Base-by-base conservation (phyloP, 2,329 filamentous ascomycete genomes). In the Biscogniauxia mediterranea region DNA sequence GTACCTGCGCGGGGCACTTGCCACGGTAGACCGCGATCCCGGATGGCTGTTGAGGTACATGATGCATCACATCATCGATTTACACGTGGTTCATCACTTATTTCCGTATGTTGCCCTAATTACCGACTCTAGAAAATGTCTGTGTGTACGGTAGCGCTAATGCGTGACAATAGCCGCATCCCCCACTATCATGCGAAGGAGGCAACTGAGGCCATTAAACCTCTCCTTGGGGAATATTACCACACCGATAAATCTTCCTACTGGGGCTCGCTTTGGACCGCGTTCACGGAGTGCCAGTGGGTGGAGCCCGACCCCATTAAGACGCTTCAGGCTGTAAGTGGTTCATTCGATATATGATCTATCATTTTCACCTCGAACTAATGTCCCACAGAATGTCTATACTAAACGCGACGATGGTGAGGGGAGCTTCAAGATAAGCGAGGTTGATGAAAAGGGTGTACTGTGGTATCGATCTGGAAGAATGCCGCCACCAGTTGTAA, bases 51-150 rank as follows among this genome's bases (percentile, higher is more conserved):
- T 85, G 57, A 81, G 80, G 55, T 82, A 88, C 73, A 76, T 88
- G 66, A 85, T 89, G 77, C 86, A 89, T 74, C 83, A 84, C 56
- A 88, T 88, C 71, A 85, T 88, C 52, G 85, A 86, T 65, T 83
- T 82, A 56, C 86, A 89, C 69, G 86, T 89, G 19, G 79, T 87
- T 23, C 86, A 88, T 73, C 86, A 89, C 67, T 75, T 85, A 11
- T 85, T 87, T 73, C 81, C 85, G 76, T 83, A 76, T 66, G 77
- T 71, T 13, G 17, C 8, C n/a, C 23, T 23, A 23, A 23, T 21
- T 46, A n/a, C 57, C 54, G 7, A 6, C 8, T 17, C 17, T 26
- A 25, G 17, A 52, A 52, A 52, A 56, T 55, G 17, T 32, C 28
- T 46, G 38, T 46, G 13, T 17, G 38, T 46, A 66, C 54, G 32